Evolutionary conservation across 352 stramenopile species (phyloP), one percentile per base, ranked within the genome.

Genomic region (Paralagenidium karlingii): DNA sequence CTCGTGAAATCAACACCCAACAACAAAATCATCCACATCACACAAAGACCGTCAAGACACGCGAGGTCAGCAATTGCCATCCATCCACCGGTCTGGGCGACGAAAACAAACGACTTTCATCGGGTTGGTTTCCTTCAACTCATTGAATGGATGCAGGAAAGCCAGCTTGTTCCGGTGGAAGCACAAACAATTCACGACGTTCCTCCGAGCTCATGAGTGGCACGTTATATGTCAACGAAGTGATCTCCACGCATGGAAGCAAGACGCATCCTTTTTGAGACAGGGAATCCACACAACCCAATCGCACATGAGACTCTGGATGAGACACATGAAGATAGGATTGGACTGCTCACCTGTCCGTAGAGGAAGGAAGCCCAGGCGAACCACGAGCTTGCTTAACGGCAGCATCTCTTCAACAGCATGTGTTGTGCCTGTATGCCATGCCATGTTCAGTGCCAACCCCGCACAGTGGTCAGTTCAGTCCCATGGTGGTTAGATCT

Each of bases 201-300:
- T 85, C 74, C 33, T 83, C 71, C 24, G 66, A 62, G 42, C 69
- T 79, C 11, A 59, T 70, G 42, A 82, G 70, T 29, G 74, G 59
- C 32, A 65, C 45, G 48, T 66, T 82, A 57, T 79, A 19, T 30
- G 68, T 84, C 37, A 79, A 47, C 32, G 73, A 85, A 34, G 66
- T 63, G 47, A 89, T 82, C 63, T 89, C 75, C 40, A 89, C 48
- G 24, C 73, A 63, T 15, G 74, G 74, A 16, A 87, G 53, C 1
- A 63, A 63, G 18, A 87, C 39, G 46, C 82, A 87, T 5, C 73
- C 73, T 86, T 21, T 3, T 38, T 1, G 22, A 37, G 5, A 24
- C 5, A 40, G 21, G 16, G 12, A 34, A 3, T 18, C 6, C 8
- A 3, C 27, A 29, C 3, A 47, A 22, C 28, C 25, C n/a, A n/a